These are phyloP conservation scores for Vitis rotundifolia DNA, from an alignment of 164 flowering plant genomes.

Conservation along the genomic window DNA sequence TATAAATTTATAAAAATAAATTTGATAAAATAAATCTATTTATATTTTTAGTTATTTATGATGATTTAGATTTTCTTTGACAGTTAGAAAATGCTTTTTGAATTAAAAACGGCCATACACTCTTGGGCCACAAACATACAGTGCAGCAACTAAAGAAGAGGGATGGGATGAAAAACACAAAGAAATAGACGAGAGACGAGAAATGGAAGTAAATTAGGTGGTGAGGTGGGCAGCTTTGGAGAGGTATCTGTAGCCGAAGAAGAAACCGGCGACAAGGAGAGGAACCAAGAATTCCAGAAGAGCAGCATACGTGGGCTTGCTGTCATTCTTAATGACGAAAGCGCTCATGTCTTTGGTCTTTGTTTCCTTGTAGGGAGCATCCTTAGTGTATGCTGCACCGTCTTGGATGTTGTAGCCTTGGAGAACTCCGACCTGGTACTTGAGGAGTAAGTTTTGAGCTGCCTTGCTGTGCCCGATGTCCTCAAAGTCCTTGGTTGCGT, in stretches of 20 bases:
- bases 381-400: not conserved
- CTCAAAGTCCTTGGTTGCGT: slow-evolving; percentile 46
- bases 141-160: no score
- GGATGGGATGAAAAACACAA: no score
- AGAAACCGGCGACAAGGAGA: slow-evolving; percentile 31
- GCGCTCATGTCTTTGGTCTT: slow-evolving; percentile 43
- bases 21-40: no score
- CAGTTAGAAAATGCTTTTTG: no score
- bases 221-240: slow-evolving; percentile 3
- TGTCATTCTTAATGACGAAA: slow-evolving; percentile 39
- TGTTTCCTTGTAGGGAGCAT: slow-evolving; percentile 16
- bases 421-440: slow-evolving; percentile 50
- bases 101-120: no score
- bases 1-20: no score
- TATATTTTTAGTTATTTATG: no score
- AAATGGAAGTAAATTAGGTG: no score
- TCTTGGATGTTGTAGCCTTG: slow-evolving; percentile 27
- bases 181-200: no score
- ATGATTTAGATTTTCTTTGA: no score
- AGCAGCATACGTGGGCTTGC: slow-evolving; percentile 13
- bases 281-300: slow-evolving; percentile 40
- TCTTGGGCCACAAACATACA: no score
- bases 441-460: slow-evolving; percentile 35
- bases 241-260: slow-evolving; percentile 30
- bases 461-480: slow-evolving; percentile 52